phyloP scores from a whole-genome alignment of 2,329 filamentous ascomycete species.

The Trichophyton equinum region DNA sequence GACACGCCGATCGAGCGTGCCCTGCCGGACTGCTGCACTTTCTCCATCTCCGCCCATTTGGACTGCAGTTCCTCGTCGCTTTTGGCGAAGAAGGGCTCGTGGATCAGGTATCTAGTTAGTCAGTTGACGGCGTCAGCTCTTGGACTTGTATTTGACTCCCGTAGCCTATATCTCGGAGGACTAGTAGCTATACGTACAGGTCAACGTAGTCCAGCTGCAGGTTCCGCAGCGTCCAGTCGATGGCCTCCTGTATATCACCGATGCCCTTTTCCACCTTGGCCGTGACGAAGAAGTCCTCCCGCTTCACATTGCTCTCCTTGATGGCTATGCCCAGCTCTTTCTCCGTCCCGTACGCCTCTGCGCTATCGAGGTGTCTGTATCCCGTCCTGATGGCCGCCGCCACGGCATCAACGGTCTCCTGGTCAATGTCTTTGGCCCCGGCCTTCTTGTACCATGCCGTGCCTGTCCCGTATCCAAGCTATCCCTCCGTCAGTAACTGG shows the following conservation, averaged over 20 bases:
- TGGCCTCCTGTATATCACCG: conserved; percentile 42
- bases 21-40: conserved; percentile 44
- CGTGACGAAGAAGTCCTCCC: conserved; percentile 40
- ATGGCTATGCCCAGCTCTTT: conserved; percentile 38
- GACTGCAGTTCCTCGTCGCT: conserved; percentile 43
- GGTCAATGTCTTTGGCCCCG: conserved; percentile 38
- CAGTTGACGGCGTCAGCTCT: neutral
- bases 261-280: conserved; percentile 47
- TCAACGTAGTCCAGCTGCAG: conserved; percentile 51
- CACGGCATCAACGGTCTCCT: conserved; percentile 41
- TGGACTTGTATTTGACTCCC: neutral
- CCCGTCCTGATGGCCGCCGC: conserved; percentile 48
- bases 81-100: conserved; percentile 47
- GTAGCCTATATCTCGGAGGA: neutral
- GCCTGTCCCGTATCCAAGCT: conserved; percentile 51
- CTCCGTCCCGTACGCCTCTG: conserved; percentile 44
- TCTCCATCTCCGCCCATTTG: conserved; percentile 50
- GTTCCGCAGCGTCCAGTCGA: conserved; percentile 47
- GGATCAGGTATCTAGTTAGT: conserved; percentile 44
- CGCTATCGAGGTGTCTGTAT: conserved; percentile 51
- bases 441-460: conserved; percentile 51
- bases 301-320: conserved; percentile 33
- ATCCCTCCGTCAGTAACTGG: neutral
- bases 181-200: conserved; percentile 31
- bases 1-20: conserved; percentile 51